phyloP scores from a whole-genome alignment of 2,329 filamentous ascomycete species.

The Colletotrichum sp. region DNA sequence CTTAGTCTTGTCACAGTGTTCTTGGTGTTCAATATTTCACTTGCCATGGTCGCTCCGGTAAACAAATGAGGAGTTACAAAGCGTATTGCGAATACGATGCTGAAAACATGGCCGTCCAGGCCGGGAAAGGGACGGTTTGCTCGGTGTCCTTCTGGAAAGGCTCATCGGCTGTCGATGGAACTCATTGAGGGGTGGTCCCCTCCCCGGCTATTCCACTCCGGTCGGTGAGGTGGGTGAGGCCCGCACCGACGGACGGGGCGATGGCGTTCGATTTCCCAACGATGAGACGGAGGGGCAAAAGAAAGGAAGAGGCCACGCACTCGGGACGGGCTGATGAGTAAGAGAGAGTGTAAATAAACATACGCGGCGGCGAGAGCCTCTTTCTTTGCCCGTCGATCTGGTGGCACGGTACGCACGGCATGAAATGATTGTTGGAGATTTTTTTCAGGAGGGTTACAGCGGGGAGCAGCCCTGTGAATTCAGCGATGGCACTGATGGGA shows the following conservation, averaged over 20 bases:
- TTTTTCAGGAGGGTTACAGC: not conserved
- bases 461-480: not conserved
- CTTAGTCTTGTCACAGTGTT: not conserved
- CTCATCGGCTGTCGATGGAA: not conserved
- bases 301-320: not conserved
- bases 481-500: not conserved
- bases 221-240: not conserved
- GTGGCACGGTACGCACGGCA: not conserved
- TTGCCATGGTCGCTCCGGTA: too few species aligned
- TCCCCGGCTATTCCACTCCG: not conserved
- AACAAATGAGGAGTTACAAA: not conserved
- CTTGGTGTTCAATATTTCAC: not conserved
- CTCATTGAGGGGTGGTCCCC: not conserved
- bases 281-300: not conserved
- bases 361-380: not conserved
- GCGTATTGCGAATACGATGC: not conserved
- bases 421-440: not conserved
- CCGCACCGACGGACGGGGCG: conserved; percentile 6
- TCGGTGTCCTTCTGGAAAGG: not conserved
- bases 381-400: not conserved
- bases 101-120: too few species aligned
- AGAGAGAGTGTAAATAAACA: not conserved
- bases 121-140: not conserved
- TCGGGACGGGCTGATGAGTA: not conserved
- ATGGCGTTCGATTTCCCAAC: not conserved